Evolutionary conservation across 306 rosid species (phyloP).

Genomic region (Lathyrus aphaca): DNA sequence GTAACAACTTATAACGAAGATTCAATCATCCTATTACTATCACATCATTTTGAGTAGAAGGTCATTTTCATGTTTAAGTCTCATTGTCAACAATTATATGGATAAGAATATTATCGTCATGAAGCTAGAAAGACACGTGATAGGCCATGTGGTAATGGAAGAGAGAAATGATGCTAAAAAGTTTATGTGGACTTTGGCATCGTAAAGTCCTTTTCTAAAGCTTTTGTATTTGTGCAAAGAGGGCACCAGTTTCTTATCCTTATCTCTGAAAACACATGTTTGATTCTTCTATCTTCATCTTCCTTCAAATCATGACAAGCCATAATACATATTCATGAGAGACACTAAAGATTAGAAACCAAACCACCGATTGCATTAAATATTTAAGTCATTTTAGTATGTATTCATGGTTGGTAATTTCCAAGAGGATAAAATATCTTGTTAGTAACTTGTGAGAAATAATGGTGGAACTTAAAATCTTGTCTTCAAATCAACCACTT

Average conservation of each 20-base stretch:
- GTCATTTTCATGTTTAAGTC: slow-evolving; percentile 9
- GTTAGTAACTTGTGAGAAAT: slow-evolving; percentile 37
- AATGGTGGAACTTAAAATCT: slow-evolving; percentile 32
- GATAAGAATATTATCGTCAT: slow-evolving; percentile 43
- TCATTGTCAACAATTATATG: slow-evolving; percentile 27
- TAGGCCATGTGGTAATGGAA: slow-evolving; percentile 50
- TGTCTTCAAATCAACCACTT: slow-evolving; percentile 17
- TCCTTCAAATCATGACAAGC: slow-evolving; percentile 31
- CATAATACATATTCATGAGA: slow-evolving; percentile 11
- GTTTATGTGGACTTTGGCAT: slow-evolving; percentile 36
- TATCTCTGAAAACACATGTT: slow-evolving; percentile 40
- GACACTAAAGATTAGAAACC: slow-evolving; percentile 18
- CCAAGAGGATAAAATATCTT: slow-evolving; percentile 43
- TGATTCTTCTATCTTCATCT: slow-evolving; percentile 40
- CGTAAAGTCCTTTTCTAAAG: slow-evolving; percentile 49
- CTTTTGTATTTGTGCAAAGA: slow-evolving; percentile 42
- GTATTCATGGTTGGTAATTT: slow-evolving; percentile 33
- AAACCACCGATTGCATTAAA: slow-evolving; percentile 41
- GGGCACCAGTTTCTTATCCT: slow-evolving; percentile 41
- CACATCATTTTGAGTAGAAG: neutral
- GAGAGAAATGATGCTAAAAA: slow-evolving; percentile 39
- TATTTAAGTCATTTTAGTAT: slow-evolving; percentile 1
- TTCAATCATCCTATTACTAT: neutral
- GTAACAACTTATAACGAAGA: too few species aligned
- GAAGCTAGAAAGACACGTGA: slow-evolving; percentile 53